Evolutionary conservation across 2,329 filamentous ascomycete genomes (phyloP).

Genomic region (Phialemonium atrogriseum): DNA sequence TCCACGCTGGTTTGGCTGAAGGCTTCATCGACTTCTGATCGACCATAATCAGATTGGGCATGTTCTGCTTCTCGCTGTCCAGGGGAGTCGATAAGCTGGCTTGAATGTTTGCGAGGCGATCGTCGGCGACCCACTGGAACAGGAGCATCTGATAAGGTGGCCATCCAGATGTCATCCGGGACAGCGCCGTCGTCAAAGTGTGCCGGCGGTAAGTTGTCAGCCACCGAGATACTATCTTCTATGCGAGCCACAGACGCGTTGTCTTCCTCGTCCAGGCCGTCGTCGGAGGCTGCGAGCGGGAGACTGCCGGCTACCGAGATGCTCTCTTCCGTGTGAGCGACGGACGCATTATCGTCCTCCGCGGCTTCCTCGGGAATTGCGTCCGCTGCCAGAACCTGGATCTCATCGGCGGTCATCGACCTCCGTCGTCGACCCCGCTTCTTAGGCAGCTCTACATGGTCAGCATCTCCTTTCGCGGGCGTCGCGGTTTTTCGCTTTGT

Average conservation of each 20-base stretch:
- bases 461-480: constrained; percentile 15
- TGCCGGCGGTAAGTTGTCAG: background rate
- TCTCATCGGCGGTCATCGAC: constrained; percentile 5
- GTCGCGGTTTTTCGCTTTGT: constrained; percentile 17
- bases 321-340: constrained; percentile 5
- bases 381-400: constrained; percentile 2
- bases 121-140: background rate
- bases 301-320: constrained; percentile 1
- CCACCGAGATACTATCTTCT: constrained; percentile 5
- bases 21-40: constrained; percentile 2
- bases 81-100: too few species aligned
- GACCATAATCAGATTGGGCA: constrained; percentile 7
- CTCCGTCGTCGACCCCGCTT: constrained; percentile 24
- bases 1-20: constrained; percentile 10
- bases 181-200: constrained; percentile 5
- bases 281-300: background rate
- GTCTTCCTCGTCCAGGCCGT: constrained; percentile 7
- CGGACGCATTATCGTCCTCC: constrained; percentile 5
- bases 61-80: constrained; percentile 11
- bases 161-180: constrained; percentile 40
- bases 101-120: too few species aligned
- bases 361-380: background rate
- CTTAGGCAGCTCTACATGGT: constrained; percentile 14
- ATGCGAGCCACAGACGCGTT: constrained; percentile 5
- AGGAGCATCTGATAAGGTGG: constrained; percentile 29